Evolutionary conservation across 768 basidiomycete species (phyloP).

Genomic region (Melanogaster broomeanus): DNA sequence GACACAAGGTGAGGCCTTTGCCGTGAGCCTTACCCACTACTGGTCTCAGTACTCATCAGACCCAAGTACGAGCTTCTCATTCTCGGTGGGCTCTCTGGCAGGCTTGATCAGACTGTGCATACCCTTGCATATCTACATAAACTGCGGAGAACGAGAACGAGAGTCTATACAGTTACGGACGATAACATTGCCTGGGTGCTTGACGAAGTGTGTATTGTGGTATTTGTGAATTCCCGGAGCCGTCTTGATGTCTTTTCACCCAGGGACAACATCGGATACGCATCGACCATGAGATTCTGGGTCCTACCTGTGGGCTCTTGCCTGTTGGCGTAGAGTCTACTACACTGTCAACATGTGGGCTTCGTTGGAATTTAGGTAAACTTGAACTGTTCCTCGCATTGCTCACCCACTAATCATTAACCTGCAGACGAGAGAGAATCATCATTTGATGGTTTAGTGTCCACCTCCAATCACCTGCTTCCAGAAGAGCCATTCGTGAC

Average conservation of each 20-base stretch:
- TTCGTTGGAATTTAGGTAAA: slow-evolving; percentile 88
- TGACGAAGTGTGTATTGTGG: slow-evolving; percentile 54
- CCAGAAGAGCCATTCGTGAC: slow-evolving; percentile 63
- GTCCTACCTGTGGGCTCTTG: slow-evolving; percentile 91
- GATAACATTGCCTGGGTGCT: slow-evolving; percentile 93
- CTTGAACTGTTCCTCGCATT: slow-evolving; percentile 3
- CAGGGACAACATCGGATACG: slow-evolving; percentile 84
- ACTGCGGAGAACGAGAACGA: slow-evolving; percentile 57
- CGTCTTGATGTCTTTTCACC: background rate
- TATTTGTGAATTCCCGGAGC: background rate
- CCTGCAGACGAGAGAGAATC: slow-evolving; percentile 59
- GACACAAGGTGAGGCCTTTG: slow-evolving; percentile 34
- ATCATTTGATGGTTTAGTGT: slow-evolving; percentile 82
- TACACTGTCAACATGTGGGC: slow-evolving; percentile 75
- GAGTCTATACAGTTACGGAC: slow-evolving; percentile 80
- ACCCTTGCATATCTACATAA: slow-evolving; percentile 85
- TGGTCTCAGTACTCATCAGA: slow-evolving; percentile 6
- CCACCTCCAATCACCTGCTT: slow-evolving; percentile 92
- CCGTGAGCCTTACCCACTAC: background rate
- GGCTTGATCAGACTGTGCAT: slow-evolving; percentile 93
- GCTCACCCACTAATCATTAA: slow-evolving; percentile 3
- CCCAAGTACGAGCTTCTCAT: slow-evolving; percentile 68
- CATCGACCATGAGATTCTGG: slow-evolving; percentile 73
- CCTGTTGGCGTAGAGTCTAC: slow-evolving; percentile 85
- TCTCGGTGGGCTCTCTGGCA: slow-evolving; percentile 86